These are phyloP conservation scores for Aspergillus cavernicola DNA, from an alignment of 495 filamentous ascomycete species.

Conservation along the genomic window DNA sequence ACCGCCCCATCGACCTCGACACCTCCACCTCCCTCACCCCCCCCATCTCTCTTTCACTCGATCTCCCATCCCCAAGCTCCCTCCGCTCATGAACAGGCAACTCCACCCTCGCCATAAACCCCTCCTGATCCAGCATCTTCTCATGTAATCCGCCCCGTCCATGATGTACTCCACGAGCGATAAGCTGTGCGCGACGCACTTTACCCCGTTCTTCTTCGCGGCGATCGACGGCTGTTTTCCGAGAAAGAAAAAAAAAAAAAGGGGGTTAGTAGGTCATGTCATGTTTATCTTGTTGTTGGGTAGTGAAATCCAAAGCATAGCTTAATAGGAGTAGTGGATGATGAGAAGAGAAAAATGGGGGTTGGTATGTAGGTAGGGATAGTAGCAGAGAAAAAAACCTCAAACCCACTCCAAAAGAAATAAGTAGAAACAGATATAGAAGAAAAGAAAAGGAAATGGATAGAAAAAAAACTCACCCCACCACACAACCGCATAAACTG, in stretches of 20 bases:
- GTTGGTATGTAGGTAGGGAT: not conserved
- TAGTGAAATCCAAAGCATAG: no score
- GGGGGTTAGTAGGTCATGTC: not conserved
- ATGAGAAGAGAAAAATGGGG: no score
- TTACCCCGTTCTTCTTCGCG: conserved; percentile 27
- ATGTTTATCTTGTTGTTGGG: no score
- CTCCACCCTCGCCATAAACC: conserved; percentile 16
- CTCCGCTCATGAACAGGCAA: conserved; percentile 15
- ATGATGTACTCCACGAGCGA: conserved; percentile 14
- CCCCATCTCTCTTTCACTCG: no score
- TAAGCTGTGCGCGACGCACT: conserved; percentile 12
- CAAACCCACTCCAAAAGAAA: not conserved
- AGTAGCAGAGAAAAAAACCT: not conserved
- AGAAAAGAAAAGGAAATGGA: not conserved
- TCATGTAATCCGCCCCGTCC: conserved; percentile 15
- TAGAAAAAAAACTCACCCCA: conserved; percentile 18
- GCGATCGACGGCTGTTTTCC: conserved; percentile 27
- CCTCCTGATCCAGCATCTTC: conserved; percentile 27
- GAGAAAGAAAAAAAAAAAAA: not conserved
- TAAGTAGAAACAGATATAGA: not conserved
- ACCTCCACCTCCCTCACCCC: not conserved
- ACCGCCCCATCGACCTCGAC: not conserved
- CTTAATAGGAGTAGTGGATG: no score
- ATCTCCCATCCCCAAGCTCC: not conserved
- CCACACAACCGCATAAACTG: conserved; percentile 37